These are phyloP conservation scores for Pseudozyma sp. DNA, from an alignment of 1,284 basidiomycete species.

Conservation along the genomic window DNA sequence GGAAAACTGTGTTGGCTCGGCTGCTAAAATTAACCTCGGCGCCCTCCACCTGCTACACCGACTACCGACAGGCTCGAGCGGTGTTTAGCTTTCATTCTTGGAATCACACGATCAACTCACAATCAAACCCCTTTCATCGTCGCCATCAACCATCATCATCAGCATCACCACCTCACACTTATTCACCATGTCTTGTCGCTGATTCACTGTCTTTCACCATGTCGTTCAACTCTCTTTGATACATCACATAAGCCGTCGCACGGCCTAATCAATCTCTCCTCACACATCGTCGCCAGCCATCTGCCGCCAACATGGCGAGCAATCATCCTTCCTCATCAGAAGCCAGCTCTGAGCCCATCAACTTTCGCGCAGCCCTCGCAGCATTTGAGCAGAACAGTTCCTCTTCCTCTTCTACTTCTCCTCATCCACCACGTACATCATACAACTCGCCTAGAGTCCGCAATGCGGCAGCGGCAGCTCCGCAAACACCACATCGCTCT, in stretches of 20 bases:
- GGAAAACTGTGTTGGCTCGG: not conserved
- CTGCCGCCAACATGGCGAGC: slow-evolving; percentile 13
- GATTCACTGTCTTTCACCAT: not conserved
- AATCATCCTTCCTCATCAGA: slow-evolving; percentile 1
- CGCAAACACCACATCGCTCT: slow-evolving; percentile 25
- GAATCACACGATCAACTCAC: not conserved
- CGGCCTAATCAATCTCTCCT: not conserved
- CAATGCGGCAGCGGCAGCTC: not conserved
- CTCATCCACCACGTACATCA: not conserved
- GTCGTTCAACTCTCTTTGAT: not conserved
- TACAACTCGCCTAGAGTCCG: slow-evolving; percentile 22
- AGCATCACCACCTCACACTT: not conserved
- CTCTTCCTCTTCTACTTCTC: not conserved
- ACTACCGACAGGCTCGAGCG: not conserved
- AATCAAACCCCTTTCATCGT: not conserved
- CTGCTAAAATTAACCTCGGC: slow-evolving; percentile 14
- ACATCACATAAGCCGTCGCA: not conserved
- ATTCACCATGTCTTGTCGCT: slow-evolving; percentile 1
- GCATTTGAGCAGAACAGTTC: slow-evolving; percentile 31
- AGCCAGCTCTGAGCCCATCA: slow-evolving; percentile 32
- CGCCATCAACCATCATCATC: not conserved
- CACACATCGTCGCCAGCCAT: not conserved
- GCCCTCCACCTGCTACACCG: slow-evolving; percentile 8
- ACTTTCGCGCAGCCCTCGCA: slow-evolving; percentile 47
- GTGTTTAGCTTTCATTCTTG: not conserved